Percentiles rank a stretch among this genome's conserved stretches.
These are phyloP conservation scores for Nemania diffusa DNA, from an alignment of 2,329 filamentous ascomycete species.

Conservation along the genomic window DNA sequence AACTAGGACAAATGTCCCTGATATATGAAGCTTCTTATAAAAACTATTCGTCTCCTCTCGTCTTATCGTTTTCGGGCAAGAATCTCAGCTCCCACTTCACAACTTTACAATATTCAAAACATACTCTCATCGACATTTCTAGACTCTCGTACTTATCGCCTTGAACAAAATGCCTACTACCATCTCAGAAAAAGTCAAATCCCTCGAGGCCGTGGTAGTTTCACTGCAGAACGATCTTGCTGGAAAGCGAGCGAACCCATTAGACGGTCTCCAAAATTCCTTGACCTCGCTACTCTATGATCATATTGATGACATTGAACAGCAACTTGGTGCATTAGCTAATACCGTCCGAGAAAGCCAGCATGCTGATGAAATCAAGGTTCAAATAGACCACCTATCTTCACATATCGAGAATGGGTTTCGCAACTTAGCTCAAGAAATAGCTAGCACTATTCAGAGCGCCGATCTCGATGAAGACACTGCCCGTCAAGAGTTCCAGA, in stretches of 20 bases:
- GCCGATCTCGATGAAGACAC: not conserved
- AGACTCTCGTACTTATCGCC: not conserved
- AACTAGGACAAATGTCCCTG: no score
- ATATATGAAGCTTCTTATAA: constrained; percentile 7
- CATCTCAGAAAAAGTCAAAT: not conserved
- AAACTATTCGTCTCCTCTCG: not conserved
- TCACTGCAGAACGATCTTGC: not conserved
- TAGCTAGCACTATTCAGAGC: not conserved
- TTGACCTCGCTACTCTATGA: not conserved
- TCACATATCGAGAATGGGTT: constrained; percentile 7
- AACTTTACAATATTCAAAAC: not conserved
- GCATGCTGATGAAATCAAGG: not conserved
- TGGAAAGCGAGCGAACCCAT: no score
- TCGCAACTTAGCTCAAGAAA: not conserved
- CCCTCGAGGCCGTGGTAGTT: not conserved
- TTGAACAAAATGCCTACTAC: constrained; percentile 4
- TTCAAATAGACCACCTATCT: not conserved
- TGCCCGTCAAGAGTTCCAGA: not conserved
- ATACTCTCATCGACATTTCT: not conserved
- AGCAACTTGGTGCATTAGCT: not conserved
- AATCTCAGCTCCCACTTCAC: not conserved
- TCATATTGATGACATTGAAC: not conserved
- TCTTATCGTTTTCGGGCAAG: not conserved
- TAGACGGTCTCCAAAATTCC: not conserved
- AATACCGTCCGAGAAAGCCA: not conserved